Evolutionary conservation across 257 asterid genomes (phyloP), one percentile per base, ranked within the genome.

Genomic region (Avicennia marina): DNA sequence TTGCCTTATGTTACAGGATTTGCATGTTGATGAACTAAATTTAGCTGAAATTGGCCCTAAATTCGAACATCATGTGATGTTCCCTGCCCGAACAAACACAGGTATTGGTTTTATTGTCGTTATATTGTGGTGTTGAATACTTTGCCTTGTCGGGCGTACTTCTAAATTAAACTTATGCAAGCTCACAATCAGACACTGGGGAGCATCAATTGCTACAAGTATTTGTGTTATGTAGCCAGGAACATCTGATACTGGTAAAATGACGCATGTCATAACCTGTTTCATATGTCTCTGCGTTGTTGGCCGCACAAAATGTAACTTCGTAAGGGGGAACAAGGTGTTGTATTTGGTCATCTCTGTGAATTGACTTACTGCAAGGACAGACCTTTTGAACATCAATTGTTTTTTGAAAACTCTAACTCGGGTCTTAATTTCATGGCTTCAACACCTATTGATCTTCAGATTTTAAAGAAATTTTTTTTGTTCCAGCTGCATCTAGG

Each of bases 81-180:
- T 89, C 64, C 97, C 95, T 36, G 88, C 95, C 50, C 90, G 97
- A 69, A 90, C 96, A 60, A 90, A 87, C 76, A 90, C 95, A 61
- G 98, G 96, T 87, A 61, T 29, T 20, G 12, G 66, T 59, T 77
- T 34, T 33, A n/a, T 46, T 60, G 50, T 39, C 33, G 56, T 17
- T 27, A 17, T 21, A 13, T n/a, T n/a, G 3, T 39, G 19, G 20
- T 18, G 17, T 12, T 25, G 4, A 22, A 10, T 13, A 11, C 21
- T 26, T 22, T 50, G 16, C 38, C 32, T 38, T 21, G 2, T n/a
- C 20, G 1, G 43, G 25, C 40, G 17, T 42, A 15, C 47, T 32
- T 39, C 27, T 19, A 29, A 33, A 15, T n/a, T 51, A 26, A 51
- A 18, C 32, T 20, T 24, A 27, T 42, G 46, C 62, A 58, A 41